Percentiles rank a stretch among this genome's conserved stretches.
These are phyloP conservation scores for Nicotiana attenuata DNA, from an alignment of 257 asterid genomes.

Conservation along the genomic window DNA sequence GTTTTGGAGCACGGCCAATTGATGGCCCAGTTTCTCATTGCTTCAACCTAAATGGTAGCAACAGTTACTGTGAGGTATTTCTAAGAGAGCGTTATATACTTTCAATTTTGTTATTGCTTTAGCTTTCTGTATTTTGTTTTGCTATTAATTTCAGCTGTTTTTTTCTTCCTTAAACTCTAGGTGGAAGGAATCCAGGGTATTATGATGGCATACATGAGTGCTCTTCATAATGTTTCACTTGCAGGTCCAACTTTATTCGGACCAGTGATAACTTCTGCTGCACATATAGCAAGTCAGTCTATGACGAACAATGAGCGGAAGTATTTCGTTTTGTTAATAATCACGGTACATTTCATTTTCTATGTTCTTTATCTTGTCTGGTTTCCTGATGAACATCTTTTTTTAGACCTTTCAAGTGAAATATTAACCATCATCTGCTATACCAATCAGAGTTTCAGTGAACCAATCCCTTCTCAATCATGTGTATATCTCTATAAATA, in stretches of 20 bases:
- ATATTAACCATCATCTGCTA: neutral
- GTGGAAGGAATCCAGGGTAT: constrained; percentile 93
- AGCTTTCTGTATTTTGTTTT: constrained; percentile 8
- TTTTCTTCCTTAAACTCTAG: constrained; percentile 28
- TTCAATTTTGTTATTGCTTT: neutral
- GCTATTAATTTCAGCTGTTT: neutral
- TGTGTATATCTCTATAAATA: neutral
- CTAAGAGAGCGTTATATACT: neutral
- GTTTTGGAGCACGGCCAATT: constrained; percentile 97
- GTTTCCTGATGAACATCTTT: neutral
- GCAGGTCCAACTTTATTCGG: constrained; percentile 99
- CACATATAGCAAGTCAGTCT: constrained; percentile 81
- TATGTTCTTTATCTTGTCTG: neutral
- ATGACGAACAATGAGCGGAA: constrained; percentile 62
- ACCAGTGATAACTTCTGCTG: constrained; percentile 73
- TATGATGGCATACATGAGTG: constrained; percentile 75
- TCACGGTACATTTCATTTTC: constrained; percentile 53
- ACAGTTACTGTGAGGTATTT: constrained; percentile 71
- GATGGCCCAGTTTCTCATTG: constrained; percentile 99
- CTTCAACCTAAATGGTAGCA: constrained; percentile 94
- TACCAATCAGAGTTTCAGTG: neutral
- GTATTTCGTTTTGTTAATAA: constrained; percentile 77
- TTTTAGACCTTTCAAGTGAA: neutral
- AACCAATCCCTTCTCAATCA: neutral
- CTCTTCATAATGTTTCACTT: constrained; percentile 83